Percentiles rank a stretch among this genome's conserved stretches.
Conservation (phyloP, 2,329 filamentous ascomycete species). For the Celoporthe dispersa region DNA sequence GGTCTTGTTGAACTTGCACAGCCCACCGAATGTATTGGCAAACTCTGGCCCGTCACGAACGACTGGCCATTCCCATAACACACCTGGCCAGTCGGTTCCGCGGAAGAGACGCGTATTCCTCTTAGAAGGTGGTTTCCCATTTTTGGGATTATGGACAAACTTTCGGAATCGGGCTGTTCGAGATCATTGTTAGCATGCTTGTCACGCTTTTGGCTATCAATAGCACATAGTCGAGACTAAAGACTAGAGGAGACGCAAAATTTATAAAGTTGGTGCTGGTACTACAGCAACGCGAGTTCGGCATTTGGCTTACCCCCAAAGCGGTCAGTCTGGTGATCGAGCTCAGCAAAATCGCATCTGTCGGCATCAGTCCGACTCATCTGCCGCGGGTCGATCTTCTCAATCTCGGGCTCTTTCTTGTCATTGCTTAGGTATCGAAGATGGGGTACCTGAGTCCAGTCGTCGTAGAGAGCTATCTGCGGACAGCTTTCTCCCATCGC, state of each 20-base stretch:
- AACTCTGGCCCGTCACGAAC: conserved; percentile 53
- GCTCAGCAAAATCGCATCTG: conserved; percentile 44
- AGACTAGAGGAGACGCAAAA: too few species aligned
- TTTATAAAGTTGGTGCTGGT: too few species aligned
- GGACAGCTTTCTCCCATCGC: conserved; percentile 46
- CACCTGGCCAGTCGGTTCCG: conserved; percentile 44
- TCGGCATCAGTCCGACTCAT: conserved; percentile 42
- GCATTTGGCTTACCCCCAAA: conserved; percentile 37
- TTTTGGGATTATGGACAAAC: conserved; percentile 35
- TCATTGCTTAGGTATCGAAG: conserved; percentile 22
- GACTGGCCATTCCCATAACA: conserved; percentile 51
- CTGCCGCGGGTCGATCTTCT: conserved; percentile 46
- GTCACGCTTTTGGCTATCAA: not conserved
- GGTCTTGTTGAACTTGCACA: conserved; percentile 47
- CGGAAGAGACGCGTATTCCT: conserved; percentile 44
- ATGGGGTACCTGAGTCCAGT: conserved; percentile 44
- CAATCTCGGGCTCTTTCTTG: conserved; percentile 37
- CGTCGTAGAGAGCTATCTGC: conserved; percentile 48
- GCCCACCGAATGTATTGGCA: conserved; percentile 47
- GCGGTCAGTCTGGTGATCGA: conserved; percentile 47
- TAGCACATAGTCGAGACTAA: not conserved
- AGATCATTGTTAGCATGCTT: conserved; percentile 2
- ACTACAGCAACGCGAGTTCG: not conserved
- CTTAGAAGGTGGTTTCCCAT: conserved; percentile 29
- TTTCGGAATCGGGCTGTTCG: conserved; percentile 40